phyloP scores from a whole-genome alignment of 257 asterid genomes.

The Lycium ferocissimum region DNA sequence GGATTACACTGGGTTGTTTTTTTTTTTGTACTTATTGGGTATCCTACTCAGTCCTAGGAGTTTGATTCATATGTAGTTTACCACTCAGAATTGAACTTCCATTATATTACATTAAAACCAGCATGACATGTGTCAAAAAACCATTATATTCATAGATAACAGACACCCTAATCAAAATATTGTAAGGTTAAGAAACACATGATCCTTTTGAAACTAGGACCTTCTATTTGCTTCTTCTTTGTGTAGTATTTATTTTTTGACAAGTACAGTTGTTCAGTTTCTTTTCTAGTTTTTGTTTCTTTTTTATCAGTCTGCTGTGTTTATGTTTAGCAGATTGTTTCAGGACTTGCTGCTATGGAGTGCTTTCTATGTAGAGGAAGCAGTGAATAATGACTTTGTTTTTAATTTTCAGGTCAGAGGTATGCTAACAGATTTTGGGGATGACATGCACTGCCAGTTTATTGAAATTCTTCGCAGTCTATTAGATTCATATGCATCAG shows the following conservation, averaged over 20 bases:
- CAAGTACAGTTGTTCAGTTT: neutral
- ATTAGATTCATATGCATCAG: conserved; percentile 76
- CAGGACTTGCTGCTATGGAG: conserved; percentile 4
- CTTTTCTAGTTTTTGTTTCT: neutral
- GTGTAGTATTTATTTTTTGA: neutral
- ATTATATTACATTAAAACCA: neutral
- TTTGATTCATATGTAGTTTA: neutral
- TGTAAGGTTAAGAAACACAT: neutral
- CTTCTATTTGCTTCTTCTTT: neutral
- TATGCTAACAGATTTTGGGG: conserved; percentile 89
- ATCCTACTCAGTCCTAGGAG: neutral
- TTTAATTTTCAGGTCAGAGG: conserved; percentile 74
- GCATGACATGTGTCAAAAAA: neutral
- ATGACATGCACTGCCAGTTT: conserved; percentile 97
- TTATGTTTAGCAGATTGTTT: conserved; percentile 1
- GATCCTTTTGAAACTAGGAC: neutral
- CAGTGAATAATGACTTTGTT: conserved; percentile 14
- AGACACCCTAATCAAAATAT: conserved; percentile 1
- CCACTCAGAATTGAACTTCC: neutral
- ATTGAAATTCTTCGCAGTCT: conserved; percentile 94
- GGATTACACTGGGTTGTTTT: too few species aligned
- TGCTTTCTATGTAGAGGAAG: conserved; percentile 5
- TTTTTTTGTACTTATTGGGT: neutral
- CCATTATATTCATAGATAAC: neutral
- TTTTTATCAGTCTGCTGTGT: neutral